A percentile compares a stretch with the other conserved stretches of the same genome.
These are phyloP conservation scores for Amylocystis lapponica DNA, from an alignment of 768 basidiomycete species.

Conservation along the genomic window DNA sequence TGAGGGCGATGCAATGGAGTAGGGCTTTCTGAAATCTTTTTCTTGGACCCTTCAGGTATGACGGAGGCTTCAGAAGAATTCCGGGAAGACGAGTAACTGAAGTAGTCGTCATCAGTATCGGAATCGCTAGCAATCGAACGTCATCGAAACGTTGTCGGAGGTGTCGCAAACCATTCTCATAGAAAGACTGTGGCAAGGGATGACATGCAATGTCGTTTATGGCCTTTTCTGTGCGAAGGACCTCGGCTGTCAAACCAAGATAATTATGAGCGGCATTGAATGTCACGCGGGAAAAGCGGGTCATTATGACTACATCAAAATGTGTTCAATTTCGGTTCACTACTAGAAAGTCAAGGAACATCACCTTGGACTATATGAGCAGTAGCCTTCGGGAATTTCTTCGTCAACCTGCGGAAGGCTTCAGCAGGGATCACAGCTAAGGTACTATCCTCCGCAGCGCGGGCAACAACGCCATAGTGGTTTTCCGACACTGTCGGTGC, in stretches of 20 bases:
- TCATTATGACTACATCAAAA: constrained; percentile 67
- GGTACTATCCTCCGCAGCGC: constrained; percentile 91
- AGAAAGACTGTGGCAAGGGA: constrained; percentile 87
- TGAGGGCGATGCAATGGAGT: constrained; percentile 11
- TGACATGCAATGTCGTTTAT: constrained; percentile 97
- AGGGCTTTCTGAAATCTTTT: constrained; percentile 22
- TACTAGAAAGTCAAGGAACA: background rate
- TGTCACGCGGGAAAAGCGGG: constrained; percentile 93
- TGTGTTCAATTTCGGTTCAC: constrained; percentile 1
- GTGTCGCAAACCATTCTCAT: constrained; percentile 84
- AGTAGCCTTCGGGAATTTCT: constrained; percentile 95
- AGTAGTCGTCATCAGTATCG: constrained; percentile 53
- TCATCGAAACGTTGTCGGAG: constrained; percentile 88
- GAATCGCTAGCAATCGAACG: constrained; percentile 34
- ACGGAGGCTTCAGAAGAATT: constrained; percentile 12
- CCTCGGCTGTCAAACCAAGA: constrained; percentile 90
- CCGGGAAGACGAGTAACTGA: constrained; percentile 28
- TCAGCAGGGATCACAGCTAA: constrained; percentile 99
- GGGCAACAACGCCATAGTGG: constrained; percentile 77
- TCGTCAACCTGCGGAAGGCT: constrained; percentile 89
- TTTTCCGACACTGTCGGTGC: constrained; percentile 19
- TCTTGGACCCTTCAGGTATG: constrained; percentile 10
- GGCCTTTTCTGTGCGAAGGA: constrained; percentile 92
- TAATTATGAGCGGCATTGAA: constrained; percentile 97
- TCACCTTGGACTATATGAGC: constrained; percentile 93